Conservation (phyloP, 805 yeast species). For the Suhomyces sp. region DNA sequence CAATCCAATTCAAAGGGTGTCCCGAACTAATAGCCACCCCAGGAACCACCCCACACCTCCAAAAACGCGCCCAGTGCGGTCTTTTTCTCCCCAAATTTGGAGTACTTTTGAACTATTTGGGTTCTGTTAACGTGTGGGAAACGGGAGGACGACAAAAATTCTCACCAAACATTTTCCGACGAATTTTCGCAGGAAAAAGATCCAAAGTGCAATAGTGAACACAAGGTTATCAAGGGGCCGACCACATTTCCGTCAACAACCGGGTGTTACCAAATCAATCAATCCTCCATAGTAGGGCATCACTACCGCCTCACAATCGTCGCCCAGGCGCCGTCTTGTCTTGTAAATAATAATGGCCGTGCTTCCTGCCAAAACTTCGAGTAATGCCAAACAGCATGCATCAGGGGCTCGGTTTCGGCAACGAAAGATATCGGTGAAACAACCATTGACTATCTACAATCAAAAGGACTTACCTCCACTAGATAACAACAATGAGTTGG, state of each 20-base stretch:
- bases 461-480: slow-evolving; percentile 79
- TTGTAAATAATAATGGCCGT: slow-evolving; percentile 33
- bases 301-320: neutral
- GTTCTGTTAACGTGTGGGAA: too few relatives aligned
- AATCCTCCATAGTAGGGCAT: slow-evolving; percentile 3
- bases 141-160: slow-evolving; percentile 18
- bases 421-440: slow-evolving; percentile 91
- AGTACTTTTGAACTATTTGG: too few relatives aligned
- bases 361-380: slow-evolving; percentile 37
- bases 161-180: slow-evolving; percentile 9
- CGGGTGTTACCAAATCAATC: slow-evolving; percentile 2
- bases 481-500: slow-evolving; percentile 48
- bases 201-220: slow-evolving; percentile 27
- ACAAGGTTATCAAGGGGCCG: too few relatives aligned
- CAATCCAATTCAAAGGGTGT: slow-evolving; percentile 13
- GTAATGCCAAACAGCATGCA: slow-evolving; percentile 35
- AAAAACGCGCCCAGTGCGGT: slow-evolving; percentile 7
- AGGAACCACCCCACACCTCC: slow-evolving; percentile 3
- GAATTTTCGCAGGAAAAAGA: slow-evolving; percentile 15
- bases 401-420: slow-evolving; percentile 78
- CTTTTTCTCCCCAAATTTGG: slow-evolving; percentile 1
- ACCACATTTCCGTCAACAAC: slow-evolving; percentile 2
- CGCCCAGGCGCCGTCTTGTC: slow-evolving; percentile 4
- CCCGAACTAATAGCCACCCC: neutral
- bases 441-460: slow-evolving; percentile 71